phyloP scores from a whole-genome alignment of 371 early-diverging fungal species.

The Blakeslea trispora region DNA sequence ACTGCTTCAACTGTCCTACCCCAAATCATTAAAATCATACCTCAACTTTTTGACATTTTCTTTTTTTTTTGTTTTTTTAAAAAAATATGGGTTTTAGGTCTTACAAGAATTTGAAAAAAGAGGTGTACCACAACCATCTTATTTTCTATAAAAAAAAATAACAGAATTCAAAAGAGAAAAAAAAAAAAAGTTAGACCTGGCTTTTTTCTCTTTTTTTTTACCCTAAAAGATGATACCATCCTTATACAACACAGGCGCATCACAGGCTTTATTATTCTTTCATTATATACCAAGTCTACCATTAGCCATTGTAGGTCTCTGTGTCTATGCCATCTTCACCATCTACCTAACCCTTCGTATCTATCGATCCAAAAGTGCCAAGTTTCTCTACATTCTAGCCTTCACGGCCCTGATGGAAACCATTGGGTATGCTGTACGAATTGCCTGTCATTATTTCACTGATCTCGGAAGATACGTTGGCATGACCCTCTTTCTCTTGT shows the following conservation, averaged over 20 bases:
- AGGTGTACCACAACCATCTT: too few relatives aligned
- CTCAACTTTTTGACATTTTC: too few relatives aligned
- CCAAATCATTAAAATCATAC: too few relatives aligned
- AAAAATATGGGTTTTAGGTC: too few relatives aligned
- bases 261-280: background rate
- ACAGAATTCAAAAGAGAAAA: too few relatives aligned
- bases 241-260: background rate
- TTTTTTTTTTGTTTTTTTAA: too few relatives aligned
- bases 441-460: constrained; percentile 25
- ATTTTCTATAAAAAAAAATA: too few relatives aligned
- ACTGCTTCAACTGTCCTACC: too few relatives aligned
- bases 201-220: too few relatives aligned
- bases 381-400: constrained; percentile 25
- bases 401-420: constrained; percentile 33
- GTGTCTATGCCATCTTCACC: constrained; percentile 6
- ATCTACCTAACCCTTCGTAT: constrained; percentile 2
- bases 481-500: constrained; percentile 8
- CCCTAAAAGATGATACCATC: too few relatives aligned
- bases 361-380: constrained; percentile 6
- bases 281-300: constrained; percentile 10
- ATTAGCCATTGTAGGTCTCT: constrained; percentile 8
- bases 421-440: constrained; percentile 30
- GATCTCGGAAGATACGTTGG: constrained; percentile 16
- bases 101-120: too few relatives aligned
- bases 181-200: too few relatives aligned